phyloP scores from a whole-genome alignment of 495 filamentous ascomycete species.

The Penicillium canescens region DNA sequence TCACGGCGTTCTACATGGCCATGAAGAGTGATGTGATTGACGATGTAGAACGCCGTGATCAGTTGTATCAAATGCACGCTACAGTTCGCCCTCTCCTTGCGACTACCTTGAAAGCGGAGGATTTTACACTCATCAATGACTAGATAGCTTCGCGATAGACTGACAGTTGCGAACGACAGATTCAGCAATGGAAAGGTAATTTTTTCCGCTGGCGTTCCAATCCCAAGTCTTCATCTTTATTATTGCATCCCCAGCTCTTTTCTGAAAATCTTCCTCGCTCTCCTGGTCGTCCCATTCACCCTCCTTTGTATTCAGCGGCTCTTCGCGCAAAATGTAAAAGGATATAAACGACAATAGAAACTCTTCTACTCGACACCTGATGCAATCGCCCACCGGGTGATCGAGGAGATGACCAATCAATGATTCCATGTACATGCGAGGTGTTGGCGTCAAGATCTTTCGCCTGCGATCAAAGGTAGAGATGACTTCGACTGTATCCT shows the following conservation, averaged over 20 bases:
- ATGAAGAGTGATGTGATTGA: too few species aligned
- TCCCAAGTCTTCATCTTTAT: conserved; percentile 14
- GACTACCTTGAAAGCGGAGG: conserved; percentile 2
- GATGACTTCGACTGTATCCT: conserved; percentile 17
- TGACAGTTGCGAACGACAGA: conserved; percentile 16
- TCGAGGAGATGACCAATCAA: conserved; percentile 10
- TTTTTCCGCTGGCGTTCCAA: conserved; percentile 7
- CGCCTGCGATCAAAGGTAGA: conserved; percentile 11
- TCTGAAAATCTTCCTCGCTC: conserved; percentile 23
- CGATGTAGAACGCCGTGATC: too few species aligned
- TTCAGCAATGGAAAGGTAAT: conserved; percentile 13
- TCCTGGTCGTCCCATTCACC: conserved; percentile 9
- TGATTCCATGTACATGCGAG: conserved; percentile 13
- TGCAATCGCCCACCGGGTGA: conserved; percentile 1
- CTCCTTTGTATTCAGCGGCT: conserved; percentile 12
- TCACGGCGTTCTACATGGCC: too few species aligned
- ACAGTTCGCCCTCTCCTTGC: conserved; percentile 4
- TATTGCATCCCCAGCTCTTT: conserved; percentile 14
- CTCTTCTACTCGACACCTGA: conserved; percentile 6
- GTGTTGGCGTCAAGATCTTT: conserved; percentile 15
- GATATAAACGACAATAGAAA: conserved; percentile 15
- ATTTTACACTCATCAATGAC: conserved; percentile 3
- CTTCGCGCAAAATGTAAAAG: conserved; percentile 13
- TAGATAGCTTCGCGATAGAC: conserved; percentile 1
- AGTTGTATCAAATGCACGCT: conserved; percentile 6